These are phyloP conservation scores for Cytidiella melzeri DNA, from an alignment of 768 basidiomycete species.

Conservation along the genomic window DNA sequence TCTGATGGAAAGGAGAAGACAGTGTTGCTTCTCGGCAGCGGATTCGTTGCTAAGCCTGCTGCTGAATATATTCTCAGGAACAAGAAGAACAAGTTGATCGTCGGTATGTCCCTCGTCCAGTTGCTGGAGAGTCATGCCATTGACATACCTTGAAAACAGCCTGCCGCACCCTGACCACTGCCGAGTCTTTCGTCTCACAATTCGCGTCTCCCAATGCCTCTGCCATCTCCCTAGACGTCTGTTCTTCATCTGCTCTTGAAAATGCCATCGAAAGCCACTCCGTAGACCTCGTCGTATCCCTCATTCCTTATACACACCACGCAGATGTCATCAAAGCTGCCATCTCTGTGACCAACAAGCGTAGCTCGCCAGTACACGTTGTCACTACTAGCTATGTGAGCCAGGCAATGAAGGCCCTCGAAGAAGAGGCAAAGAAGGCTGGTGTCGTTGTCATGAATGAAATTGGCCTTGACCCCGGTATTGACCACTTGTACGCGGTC, in stretches of 20 bases:
- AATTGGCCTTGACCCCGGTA: constrained; percentile 94
- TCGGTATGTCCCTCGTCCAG: constrained; percentile 47
- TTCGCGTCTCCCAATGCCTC: constrained; percentile 54
- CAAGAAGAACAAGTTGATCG: constrained; percentile 75
- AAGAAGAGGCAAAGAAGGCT: constrained; percentile 73
- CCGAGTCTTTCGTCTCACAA: constrained; percentile 59
- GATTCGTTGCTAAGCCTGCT: constrained; percentile 93
- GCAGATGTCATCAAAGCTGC: constrained; percentile 86
- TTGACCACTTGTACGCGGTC: constrained; percentile 90
- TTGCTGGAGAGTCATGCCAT: background rate
- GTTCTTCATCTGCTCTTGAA: constrained; percentile 64
- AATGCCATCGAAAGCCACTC: constrained; percentile 67
- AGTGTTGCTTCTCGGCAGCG: constrained; percentile 87
- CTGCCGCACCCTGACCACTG: constrained; percentile 80
- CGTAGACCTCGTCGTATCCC: constrained; percentile 83
- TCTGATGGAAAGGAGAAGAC: constrained; percentile 51
- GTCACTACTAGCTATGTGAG: constrained; percentile 96
- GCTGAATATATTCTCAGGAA: constrained; percentile 88
- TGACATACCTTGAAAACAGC: constrained; percentile 35
- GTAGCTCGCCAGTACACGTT: constrained; percentile 69
- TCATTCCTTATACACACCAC: constrained; percentile 95
- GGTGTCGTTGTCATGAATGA: constrained; percentile 97
- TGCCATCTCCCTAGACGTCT: constrained; percentile 80
- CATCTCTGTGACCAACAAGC: constrained; percentile 40
- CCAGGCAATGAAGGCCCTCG: constrained; percentile 83